Evolutionary conservation across 257 asterid species (phyloP), one percentile per base, ranked within the genome.

Genomic region (Forsythia viridissima): DNA sequence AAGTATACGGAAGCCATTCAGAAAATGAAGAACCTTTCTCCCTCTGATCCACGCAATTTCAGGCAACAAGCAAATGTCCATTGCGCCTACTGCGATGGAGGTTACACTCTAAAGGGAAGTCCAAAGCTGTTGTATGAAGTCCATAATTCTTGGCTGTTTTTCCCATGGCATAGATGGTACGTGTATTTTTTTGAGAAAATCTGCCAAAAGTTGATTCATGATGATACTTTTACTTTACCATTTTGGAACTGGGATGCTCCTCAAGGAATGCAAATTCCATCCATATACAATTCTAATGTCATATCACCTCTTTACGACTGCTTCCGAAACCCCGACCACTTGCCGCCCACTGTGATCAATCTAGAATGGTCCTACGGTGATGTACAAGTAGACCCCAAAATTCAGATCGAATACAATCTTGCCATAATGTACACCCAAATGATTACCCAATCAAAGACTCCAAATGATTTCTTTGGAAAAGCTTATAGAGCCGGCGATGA

Each of bases 111-210:
- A 30, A 0, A 30, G 34, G 34, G 34, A 30, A 30, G 34, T 30
- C 34, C 34, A 30, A 30, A 30, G 34, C 34, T 30, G 34, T 30
- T 30, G 1, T 30, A 30, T 30, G 34, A 30, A 30, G 1, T 30
- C 34, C 34, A 30, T 30, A 30, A 30, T 30, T 30, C 34, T 30
- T 30, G 34, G 34, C 34, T 30, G 34, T 30, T 30, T 30, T 30
- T 30, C 34, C 34, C 34, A 30, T 30, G 34, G 34, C 34, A 30
- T 30, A 30, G 34, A 30, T 30, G 34, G 34, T 30, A 30, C 34
- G 2, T 81, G 3, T 81, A 81, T 34, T 81, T 81, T 40, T 76
- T 70, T 3, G 81, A 81, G 21, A 71, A 73, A 40, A 81, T 81
- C 4, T 71, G 79, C 70, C 70, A 34, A 0, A 34, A 57, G 3